These are phyloP conservation scores for Pseudogymnoascus sp. DNA, from an alignment of 2,329 filamentous ascomycete species.

Conservation along the genomic window DNA sequence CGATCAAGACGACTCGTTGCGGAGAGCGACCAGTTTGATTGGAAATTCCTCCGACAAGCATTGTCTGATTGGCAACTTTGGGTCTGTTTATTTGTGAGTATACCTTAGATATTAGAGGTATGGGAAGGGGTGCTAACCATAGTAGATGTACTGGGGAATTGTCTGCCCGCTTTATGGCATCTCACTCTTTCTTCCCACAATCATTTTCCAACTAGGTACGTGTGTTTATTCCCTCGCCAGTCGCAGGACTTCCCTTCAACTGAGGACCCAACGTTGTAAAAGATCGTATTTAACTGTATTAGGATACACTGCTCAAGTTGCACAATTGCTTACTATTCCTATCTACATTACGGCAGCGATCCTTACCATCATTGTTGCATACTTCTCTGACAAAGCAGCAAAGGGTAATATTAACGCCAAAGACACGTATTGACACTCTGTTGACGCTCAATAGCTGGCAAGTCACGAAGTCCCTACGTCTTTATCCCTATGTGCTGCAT, in stretches of 20 bases:
- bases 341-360: constrained; percentile 58
- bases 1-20: constrained; percentile 17
- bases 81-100: constrained; percentile 17
- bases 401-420: constrained; percentile 24
- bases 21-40: constrained; percentile 24
- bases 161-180: constrained; percentile 36
- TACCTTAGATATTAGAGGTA: not conserved
- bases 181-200: constrained; percentile 34
- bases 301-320: constrained; percentile 38
- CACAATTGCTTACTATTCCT: constrained; percentile 34
- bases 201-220: constrained; percentile 46
- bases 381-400: constrained; percentile 44
- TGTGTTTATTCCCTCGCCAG: constrained; percentile 10
- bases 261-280: not conserved
- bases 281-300: not conserved
- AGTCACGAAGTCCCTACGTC: constrained; percentile 43
- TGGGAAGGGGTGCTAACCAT: not conserved
- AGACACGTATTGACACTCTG: not conserved
- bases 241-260: too few species aligned
- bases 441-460: not conserved
- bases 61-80: constrained; percentile 41
- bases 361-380: constrained; percentile 45
- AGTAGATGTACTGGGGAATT: constrained; percentile 52
- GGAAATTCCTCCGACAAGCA: constrained; percentile 30
- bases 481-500: constrained; percentile 47